A percentile compares a stretch with the other conserved stretches of the same genome.
phyloP scores from a whole-genome alignment of 306 rosid species.

The Quercus wislizeni region DNA sequence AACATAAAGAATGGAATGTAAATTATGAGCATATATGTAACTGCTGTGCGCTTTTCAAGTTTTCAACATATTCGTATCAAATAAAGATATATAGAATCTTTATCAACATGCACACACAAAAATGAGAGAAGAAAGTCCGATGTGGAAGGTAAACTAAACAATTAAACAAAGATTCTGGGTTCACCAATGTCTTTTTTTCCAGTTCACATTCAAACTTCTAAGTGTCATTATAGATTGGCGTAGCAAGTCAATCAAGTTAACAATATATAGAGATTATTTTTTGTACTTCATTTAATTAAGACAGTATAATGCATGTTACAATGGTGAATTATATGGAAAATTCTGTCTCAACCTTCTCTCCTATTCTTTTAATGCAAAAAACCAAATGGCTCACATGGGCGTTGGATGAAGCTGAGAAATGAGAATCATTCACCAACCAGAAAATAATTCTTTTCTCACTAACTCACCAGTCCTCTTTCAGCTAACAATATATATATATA shows the following conservation, averaged over 20 bases:
- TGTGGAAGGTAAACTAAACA: slow-evolving; percentile 3
- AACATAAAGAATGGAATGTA: not conserved
- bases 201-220: not conserved
- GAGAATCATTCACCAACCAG: slow-evolving; percentile 57
- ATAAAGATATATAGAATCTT: slow-evolving; percentile 28
- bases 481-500: not conserved
- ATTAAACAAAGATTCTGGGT: slow-evolving; percentile 8
- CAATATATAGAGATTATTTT: not conserved
- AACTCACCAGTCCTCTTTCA: slow-evolving; percentile 18
- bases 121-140: not conserved
- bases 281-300: not conserved
- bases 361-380: slow-evolving; percentile 20
- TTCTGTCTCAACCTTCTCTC: slow-evolving; percentile 6
- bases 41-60: not conserved
- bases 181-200: not conserved
- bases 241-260: not conserved
- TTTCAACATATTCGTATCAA: not conserved
- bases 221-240: not conserved
- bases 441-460: slow-evolving; percentile 17
- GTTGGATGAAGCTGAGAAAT: slow-evolving; percentile 21
- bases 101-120: slow-evolving; percentile 13
- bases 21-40: not conserved
- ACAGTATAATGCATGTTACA: slow-evolving; percentile 36
- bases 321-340: not conserved
- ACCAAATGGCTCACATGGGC: slow-evolving; percentile 55